Evolutionary conservation across 176 grass and related monocot genomes (phyloP).

Genomic region (Bothriochloa decipiens): DNA sequence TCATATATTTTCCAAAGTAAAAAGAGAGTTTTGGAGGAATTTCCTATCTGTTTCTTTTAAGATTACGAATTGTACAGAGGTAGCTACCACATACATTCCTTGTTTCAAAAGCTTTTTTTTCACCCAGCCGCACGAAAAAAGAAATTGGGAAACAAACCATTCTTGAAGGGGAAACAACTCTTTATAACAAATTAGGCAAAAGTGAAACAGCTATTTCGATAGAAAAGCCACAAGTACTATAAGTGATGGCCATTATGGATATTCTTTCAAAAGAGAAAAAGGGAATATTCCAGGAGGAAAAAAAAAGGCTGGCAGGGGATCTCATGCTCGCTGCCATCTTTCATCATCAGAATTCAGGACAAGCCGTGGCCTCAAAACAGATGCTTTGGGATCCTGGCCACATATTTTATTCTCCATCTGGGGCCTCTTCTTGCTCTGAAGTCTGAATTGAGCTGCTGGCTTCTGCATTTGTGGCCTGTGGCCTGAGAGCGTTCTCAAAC

Average conservation of each 20-base stretch:
- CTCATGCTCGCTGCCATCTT: not conserved
- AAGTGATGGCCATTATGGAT: not conserved
- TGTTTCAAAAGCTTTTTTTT: not conserved
- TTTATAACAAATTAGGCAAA: not conserved
- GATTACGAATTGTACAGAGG: not conserved
- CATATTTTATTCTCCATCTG: conserved; percentile 34
- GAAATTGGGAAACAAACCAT: not conserved
- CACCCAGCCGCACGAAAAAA: not conserved
- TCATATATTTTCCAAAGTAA: not conserved
- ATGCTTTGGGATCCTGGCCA: conserved; percentile 41
- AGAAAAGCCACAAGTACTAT: not conserved
- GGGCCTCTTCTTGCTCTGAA: not conserved
- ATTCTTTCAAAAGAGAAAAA: not conserved
- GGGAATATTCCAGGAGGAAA: not conserved
- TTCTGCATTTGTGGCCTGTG: not conserved
- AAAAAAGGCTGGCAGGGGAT: not conserved
- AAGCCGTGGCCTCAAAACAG: conserved; percentile 42
- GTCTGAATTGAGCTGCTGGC: not conserved
- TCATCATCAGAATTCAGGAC: conserved; percentile 12
- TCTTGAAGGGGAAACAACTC: not conserved
- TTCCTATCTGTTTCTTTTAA: not conserved
- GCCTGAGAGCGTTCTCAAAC: conserved; percentile 21
- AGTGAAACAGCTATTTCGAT: not conserved
- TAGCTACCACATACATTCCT: not conserved
- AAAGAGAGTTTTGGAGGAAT: not conserved